Conservation (phyloP, 805 yeast genomes). For the Cyberlindnera xylosilytica region DNA sequence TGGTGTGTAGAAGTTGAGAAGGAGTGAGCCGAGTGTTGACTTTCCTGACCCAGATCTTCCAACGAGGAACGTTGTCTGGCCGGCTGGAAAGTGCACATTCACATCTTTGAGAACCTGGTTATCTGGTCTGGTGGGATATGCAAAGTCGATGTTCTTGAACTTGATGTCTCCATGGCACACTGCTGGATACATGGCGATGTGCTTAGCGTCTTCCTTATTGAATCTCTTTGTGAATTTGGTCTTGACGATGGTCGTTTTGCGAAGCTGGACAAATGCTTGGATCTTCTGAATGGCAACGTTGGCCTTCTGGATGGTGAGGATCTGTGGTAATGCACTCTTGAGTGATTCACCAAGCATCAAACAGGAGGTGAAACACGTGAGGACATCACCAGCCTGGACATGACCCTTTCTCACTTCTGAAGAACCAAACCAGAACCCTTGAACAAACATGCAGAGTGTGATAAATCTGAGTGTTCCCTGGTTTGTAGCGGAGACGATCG, state of each 20-base stretch:
- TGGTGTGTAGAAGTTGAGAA: constrained; percentile 56
- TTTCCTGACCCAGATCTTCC: constrained; percentile 95
- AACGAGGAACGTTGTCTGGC: constrained; percentile 57
- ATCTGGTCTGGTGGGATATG: constrained; percentile 57
- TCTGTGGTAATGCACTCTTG: constrained; percentile 50
- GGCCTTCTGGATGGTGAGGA: constrained; percentile 68
- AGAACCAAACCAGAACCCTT: constrained; percentile 91
- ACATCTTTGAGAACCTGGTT: constrained; percentile 46
- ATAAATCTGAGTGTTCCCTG: constrained; percentile 53
- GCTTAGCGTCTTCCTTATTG: constrained; percentile 13
- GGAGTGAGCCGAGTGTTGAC: constrained; percentile 68
- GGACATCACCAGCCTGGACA: constrained; percentile 56
- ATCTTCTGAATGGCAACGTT: constrained; percentile 60
- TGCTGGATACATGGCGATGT: constrained; percentile 24
- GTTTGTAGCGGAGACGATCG: constrained; percentile 53
- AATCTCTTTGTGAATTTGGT: constrained; percentile 11
- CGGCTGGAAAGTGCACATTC: constrained; percentile 41
- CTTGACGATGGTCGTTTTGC: constrained; percentile 7
- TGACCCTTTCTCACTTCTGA: constrained; percentile 52
- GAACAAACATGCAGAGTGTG: constrained; percentile 75
- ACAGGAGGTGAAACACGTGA: constrained; percentile 84
- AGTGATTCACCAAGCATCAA: constrained; percentile 64
- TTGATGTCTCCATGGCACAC: constrained; percentile 46
- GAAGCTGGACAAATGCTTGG: constrained; percentile 34
- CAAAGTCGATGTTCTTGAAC: constrained; percentile 56